Percentiles rank a stretch among this genome's conserved stretches.
Evolutionary conservation across 345 rosid genomes (phyloP).

Genomic region (Cardamine resedifolia): DNA sequence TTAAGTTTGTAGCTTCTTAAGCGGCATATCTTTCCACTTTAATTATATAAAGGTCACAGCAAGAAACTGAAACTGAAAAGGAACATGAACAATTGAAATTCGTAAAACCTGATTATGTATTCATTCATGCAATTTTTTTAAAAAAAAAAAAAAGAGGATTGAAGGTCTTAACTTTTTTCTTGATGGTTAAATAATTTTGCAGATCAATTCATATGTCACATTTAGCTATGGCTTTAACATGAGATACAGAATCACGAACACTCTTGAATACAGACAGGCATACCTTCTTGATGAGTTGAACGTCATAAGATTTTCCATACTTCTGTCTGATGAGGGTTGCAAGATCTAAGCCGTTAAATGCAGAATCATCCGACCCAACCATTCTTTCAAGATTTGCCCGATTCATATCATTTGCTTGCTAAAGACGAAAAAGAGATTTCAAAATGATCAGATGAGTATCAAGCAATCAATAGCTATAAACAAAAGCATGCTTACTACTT

Average conservation of each 20-base stretch:
- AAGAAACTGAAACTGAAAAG: not conserved
- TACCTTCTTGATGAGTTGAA: conserved; percentile 94
- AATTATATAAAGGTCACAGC: not conserved
- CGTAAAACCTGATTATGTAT: not conserved
- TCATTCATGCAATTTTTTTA: conserved; percentile 1
- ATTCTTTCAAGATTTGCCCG: conserved; percentile 88
- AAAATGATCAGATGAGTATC: not conserved
- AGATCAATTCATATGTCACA: not conserved
- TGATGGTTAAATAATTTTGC: not conserved
- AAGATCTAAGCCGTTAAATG: conserved; percentile 85
- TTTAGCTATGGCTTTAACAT: conserved; percentile 1
- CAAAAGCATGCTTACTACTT: not conserved
- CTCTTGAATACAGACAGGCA: conserved; percentile 2
- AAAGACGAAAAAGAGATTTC: conserved; percentile 19
- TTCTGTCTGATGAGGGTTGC: conserved; percentile 92
- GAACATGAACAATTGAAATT: not conserved
- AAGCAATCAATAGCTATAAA: not conserved
- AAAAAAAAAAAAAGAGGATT: not conserved
- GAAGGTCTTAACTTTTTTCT: not conserved
- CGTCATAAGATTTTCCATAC: conserved; percentile 95
- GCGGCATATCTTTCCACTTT: not conserved
- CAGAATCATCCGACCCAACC: conserved; percentile 85
- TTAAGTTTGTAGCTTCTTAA: conserved; percentile 9
- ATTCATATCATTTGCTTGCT: conserved; percentile 58
- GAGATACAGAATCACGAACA: conserved; percentile 7